Evolutionary conservation across 768 basidiomycete species (phyloP), one percentile per base, ranked within the genome.

Genomic region (Porphyrellus cyaneotinctus): DNA sequence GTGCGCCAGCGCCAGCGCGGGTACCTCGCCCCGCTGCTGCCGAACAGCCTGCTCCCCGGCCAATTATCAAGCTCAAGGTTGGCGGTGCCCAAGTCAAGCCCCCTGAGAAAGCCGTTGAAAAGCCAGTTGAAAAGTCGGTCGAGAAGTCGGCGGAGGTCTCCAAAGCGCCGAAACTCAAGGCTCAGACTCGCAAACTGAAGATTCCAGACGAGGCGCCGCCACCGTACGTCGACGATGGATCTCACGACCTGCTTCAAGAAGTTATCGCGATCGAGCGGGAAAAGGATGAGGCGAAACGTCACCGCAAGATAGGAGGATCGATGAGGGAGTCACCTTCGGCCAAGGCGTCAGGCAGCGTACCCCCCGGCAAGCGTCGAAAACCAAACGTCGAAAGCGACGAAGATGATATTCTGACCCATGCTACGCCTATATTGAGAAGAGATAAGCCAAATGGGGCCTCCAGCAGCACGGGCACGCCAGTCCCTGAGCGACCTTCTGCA

Each of bases 251-350:
- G 36, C 71, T 89, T 3, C 86, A 89, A 64, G 88, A 91, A 65
- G 87, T 91, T 18, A 78, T 90, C 49, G 88, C 88, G 9, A 86
- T 90, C 36, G 88, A 91, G 64, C 75, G 79, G 49, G 81, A 84
- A 68, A 80, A 83, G 66, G 74, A 76, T 48, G 80, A 84, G 60
- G 76, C 77, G 54, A 74, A 72, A 36, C 78, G 78, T 26, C 75
- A 75, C 24, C 76, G 79, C 32, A 71, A 70, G 43, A 60, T 69
- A 8, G 62, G 63, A n/a, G 79, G 74, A 35, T 70, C 70, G 48
- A 71, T 66, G 18, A 76, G 69, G 50, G 74, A 73, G 33, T 68
- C 67, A 22, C 59, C 72, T 44, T 47, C 65, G 18, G 56, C 71
- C 47, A 76, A 74, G 64, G 70, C 75, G 1, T 72, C 58, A 4